A percentile compares a stretch with the other conserved stretches of the same genome.
Conservation (phyloP, 305 asterid genomes). For the Coffea humblotiana region DNA sequence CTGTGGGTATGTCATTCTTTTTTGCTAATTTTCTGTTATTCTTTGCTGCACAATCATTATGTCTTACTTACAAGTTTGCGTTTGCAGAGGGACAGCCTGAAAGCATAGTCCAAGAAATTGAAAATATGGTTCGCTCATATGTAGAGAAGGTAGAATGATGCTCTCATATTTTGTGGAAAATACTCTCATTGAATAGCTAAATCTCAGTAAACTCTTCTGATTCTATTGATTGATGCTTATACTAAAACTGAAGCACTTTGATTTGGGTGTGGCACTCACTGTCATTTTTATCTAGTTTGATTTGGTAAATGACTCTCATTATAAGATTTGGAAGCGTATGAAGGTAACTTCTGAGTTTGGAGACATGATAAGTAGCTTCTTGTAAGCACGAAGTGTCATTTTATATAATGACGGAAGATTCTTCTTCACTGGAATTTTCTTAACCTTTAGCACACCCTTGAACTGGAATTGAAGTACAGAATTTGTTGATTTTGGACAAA, state of each 20-base stretch:
- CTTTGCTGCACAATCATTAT: constrained; percentile 14
- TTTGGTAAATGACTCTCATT: not conserved
- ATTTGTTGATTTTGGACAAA: not conserved
- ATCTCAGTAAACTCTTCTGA: not conserved
- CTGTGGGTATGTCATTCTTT: constrained; percentile 59
- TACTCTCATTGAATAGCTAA: too few species aligned
- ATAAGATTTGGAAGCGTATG: not conserved
- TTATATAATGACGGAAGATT: not conserved
- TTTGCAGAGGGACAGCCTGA: constrained; percentile 89
- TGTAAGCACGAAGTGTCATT: not conserved
- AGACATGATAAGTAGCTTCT: not conserved
- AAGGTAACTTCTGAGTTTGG: not conserved
- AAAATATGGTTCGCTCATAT: constrained; percentile 76
- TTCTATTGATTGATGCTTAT: not conserved
- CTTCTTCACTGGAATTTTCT: not conserved
- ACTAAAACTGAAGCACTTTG: not conserved
- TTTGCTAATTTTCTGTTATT: not conserved
- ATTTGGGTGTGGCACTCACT: not conserved
- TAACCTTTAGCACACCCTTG: too few species aligned
- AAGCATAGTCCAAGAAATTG: constrained; percentile 78
- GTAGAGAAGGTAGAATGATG: constrained; percentile 66
- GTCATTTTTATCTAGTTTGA: not conserved
- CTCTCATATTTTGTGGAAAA: not conserved
- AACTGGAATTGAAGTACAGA: constrained; percentile 1
- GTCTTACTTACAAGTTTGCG: constrained; percentile 25